Evolutionary conservation across 2,329 filamentous ascomycete genomes (phyloP).

Genomic region (Penicillium frequentans): DNA sequence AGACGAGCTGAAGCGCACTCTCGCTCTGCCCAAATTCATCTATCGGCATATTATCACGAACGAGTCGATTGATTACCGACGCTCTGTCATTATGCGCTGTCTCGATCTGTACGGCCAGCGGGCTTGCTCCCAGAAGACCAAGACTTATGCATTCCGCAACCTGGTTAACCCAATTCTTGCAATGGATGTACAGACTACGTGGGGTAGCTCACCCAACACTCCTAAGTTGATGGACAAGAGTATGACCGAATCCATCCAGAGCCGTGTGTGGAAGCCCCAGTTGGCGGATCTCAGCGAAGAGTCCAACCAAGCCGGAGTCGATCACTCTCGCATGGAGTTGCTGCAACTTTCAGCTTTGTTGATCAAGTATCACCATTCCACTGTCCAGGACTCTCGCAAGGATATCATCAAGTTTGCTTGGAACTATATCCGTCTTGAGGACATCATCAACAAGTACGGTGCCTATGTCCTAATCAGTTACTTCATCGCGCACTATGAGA

Average conservation of each 20-base stretch:
- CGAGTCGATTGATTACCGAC: conserved; percentile 83
- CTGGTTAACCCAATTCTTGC: conserved; percentile 95
- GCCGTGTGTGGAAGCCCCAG: conserved; percentile 91
- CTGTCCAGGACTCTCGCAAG: conserved; percentile 88
- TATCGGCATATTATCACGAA: conserved; percentile 82
- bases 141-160: conserved; percentile 88
- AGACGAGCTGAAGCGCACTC: conserved; percentile 75
- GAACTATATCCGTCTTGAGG: conserved; percentile 97
- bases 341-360: conserved; percentile 92
- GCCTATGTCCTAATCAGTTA: conserved; percentile 96
- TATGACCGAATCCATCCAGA: conserved; percentile 86
- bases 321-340: conserved; percentile 94
- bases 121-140: conserved; percentile 79
- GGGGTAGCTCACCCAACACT: conserved; percentile 58
- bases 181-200: conserved; percentile 89
- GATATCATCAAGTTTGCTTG: conserved; percentile 99
- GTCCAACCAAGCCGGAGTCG: conserved; percentile 77
- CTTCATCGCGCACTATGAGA: conserved; percentile 96
- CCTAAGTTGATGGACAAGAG: conserved; percentile 79
- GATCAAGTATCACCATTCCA: conserved; percentile 88
- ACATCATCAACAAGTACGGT: conserved; percentile 98
- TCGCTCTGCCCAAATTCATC: conserved; percentile 76
- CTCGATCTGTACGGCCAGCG: conserved; percentile 83
- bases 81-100: conserved; percentile 76
- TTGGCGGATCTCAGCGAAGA: conserved; percentile 81